Conservation (phyloP, 495 filamentous ascomycete species). For the Hypoxylon trugodes region DNA sequence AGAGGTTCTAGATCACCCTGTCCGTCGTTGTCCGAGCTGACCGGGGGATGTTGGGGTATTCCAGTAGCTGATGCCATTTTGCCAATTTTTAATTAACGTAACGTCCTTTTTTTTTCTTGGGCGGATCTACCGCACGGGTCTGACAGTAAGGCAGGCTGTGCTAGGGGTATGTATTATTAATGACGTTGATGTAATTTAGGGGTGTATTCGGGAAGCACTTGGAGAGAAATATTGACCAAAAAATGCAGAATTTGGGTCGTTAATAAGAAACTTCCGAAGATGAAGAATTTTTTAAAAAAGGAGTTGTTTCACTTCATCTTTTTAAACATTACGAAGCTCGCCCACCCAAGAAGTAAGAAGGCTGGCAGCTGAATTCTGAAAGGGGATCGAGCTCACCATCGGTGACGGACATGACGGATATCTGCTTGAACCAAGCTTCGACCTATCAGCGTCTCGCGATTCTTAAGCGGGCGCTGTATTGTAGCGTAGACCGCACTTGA, state of each 20-base stretch:
- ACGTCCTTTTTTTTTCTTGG: too few species aligned
- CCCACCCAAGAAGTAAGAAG: slow-evolving; percentile 2
- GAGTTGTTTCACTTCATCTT: slow-evolving; percentile 21
- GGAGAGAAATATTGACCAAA: too few species aligned
- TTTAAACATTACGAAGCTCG: slow-evolving; percentile 14
- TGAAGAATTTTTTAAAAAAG: too few species aligned
- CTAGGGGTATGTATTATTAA: slow-evolving; percentile 11
- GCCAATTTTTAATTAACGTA: slow-evolving; percentile 27
- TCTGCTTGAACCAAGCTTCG: slow-evolving; percentile 22
- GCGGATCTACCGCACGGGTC: slow-evolving; percentile 18
- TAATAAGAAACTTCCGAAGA: slow-evolving; percentile 13
- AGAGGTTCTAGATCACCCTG: slow-evolving; percentile 76
- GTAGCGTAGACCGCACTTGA: slow-evolving; percentile 14
- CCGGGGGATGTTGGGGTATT: slow-evolving; percentile 54
- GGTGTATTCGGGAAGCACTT: not conserved
- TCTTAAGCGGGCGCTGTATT: slow-evolving; percentile 31
- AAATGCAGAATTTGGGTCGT: too few species aligned
- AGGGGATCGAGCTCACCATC: slow-evolving; percentile 42
- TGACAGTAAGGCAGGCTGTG: too few species aligned
- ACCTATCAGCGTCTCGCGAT: slow-evolving; percentile 34
- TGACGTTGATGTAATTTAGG: not conserved
- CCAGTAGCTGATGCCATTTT: slow-evolving; percentile 66
- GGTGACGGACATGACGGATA: slow-evolving; percentile 38
- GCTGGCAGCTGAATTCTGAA: slow-evolving; percentile 15
- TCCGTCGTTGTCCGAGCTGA: slow-evolving; percentile 39